Evolutionary conservation across 306 rosid genomes (phyloP).

Genomic region (Cajanus cajan): DNA sequence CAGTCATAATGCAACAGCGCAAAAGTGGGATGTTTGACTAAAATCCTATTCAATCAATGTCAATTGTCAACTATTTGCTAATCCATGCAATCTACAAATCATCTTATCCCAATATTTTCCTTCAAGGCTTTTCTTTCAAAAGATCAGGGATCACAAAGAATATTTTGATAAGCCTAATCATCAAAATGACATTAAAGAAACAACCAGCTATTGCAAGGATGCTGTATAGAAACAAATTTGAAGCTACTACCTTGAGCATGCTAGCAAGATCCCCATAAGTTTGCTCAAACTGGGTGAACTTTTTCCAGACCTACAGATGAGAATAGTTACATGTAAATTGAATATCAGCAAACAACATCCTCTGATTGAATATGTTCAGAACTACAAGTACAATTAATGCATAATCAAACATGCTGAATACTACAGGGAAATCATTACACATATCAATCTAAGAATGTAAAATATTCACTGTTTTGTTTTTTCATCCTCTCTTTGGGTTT

Average conservation of each 20-base stretch:
- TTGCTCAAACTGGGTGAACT: constrained; percentile 79
- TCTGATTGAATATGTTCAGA: neutral
- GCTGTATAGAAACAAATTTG: constrained; percentile 8
- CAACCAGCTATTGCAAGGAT: neutral
- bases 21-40: neutral
- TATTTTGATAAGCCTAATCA: neutral
- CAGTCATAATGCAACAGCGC: neutral
- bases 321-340: constrained; percentile 23
- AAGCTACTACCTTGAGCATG: constrained; percentile 73
- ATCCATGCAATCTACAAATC: neutral
- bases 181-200: neutral
- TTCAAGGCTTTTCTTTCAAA: constrained; percentile 3
- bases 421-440: neutral
- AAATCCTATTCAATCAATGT: neutral
- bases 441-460: neutral
- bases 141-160: neutral
- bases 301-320: constrained; percentile 80
- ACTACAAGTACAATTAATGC: neutral
- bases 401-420: neutral
- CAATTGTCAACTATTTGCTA: neutral
- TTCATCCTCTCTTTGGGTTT: neutral
- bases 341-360: constrained; percentile 8
- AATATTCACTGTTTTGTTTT: neutral
- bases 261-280: constrained; percentile 93
- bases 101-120: constrained; percentile 7